Percentiles rank a stretch among this genome's conserved stretches.
phyloP scores from a whole-genome alignment of 2,329 filamentous ascomycete genomes.

The Trichoderma cornu-damae region DNA sequence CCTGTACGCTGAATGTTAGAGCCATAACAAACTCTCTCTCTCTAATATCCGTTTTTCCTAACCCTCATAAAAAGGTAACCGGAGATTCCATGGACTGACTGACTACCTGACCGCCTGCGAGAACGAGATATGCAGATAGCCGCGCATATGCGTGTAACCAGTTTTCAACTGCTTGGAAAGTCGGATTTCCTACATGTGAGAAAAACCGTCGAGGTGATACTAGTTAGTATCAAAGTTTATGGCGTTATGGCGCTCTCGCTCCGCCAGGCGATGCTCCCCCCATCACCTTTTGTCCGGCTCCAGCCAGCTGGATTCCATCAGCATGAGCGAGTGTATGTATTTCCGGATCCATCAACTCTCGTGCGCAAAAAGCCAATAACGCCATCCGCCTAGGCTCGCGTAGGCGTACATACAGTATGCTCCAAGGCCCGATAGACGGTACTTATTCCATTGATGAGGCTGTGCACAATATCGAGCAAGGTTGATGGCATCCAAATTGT shows the following conservation, averaged over 20 bases:
- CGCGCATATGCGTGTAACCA: not conserved
- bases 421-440: not conserved
- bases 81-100: not conserved
- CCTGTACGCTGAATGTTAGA: not conserved
- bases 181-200: not conserved
- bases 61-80: not conserved
- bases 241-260: no score
- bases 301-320: not conserved
- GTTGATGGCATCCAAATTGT: not conserved
- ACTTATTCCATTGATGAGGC: conserved; percentile 5
- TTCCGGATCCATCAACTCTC: not conserved
- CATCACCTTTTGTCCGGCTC: no score
- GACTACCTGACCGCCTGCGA: not conserved
- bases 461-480: conserved; percentile 17
- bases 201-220: not conserved
- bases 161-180: not conserved
- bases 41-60: no score
- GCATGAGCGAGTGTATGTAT: not conserved
- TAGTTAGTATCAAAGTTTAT: no score
- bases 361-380: not conserved
- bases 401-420: not conserved
- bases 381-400: not conserved
- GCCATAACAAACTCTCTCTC: no score
- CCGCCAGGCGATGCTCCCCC: not conserved
- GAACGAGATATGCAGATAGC: not conserved